Conservation (phyloP, 768 basidiomycete species). For the Nidularia pulvinata region DNA sequence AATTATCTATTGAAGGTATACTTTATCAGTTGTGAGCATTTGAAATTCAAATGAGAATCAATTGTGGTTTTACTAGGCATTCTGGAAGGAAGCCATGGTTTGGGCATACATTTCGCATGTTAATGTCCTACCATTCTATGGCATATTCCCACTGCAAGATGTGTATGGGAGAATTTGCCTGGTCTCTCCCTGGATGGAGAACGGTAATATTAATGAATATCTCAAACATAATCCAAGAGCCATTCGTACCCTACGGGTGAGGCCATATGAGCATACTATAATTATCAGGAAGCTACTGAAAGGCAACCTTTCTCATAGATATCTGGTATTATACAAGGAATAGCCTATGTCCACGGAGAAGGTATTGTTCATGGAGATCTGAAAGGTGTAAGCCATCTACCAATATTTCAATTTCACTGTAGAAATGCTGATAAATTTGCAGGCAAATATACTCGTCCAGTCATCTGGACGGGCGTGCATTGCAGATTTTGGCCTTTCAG, state of each 20-base stretch:
- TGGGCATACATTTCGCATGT: neutral
- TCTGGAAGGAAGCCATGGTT: neutral
- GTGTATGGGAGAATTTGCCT: neutral
- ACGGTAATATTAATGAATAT: no score
- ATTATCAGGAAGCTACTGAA: neutral
- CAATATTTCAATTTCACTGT: neutral
- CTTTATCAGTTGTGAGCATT: neutral
- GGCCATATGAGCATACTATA: neutral
- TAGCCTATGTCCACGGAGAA: neutral
- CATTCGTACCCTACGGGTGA: neutral
- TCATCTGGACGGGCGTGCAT: neutral
- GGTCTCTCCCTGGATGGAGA: neutral
- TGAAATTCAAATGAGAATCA: neutral
- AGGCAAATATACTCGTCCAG: neutral
- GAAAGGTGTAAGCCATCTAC: neutral
- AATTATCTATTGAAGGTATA: neutral
- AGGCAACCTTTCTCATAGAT: neutral
- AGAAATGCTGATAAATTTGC: neutral
- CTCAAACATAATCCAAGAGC: neutral
- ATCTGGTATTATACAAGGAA: neutral
- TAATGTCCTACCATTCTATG: neutral
- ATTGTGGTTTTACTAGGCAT: neutral
- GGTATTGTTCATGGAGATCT: neutral
- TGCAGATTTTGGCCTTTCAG: neutral
- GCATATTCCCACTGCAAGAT: neutral